These are phyloP conservation scores for Acacia confusa DNA, from an alignment of 306 rosid genomes.

Conservation along the genomic window DNA sequence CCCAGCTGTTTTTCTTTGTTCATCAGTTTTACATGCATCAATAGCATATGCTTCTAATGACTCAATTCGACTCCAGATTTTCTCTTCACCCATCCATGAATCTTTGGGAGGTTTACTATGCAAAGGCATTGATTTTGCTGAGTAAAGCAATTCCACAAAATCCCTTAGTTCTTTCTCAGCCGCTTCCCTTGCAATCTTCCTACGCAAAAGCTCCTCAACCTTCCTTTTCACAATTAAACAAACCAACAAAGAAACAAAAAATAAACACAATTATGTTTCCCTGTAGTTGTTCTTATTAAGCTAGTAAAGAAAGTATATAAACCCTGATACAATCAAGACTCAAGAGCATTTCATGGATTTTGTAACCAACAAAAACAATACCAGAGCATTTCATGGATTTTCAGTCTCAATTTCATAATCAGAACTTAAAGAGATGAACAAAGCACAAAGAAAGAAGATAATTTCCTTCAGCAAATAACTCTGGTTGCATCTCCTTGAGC, in stretches of 20 bases:
- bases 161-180: slow-evolving; percentile 79
- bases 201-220: slow-evolving; percentile 83
- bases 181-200: slow-evolving; percentile 77
- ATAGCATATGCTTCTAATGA: slow-evolving; percentile 83
- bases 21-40: slow-evolving; percentile 69
- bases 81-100: slow-evolving; percentile 73
- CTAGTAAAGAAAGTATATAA: not conserved
- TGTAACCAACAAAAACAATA: not conserved
- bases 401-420: slow-evolving; percentile 6
- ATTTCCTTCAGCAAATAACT: slow-evolving; percentile 1
- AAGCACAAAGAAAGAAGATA: slow-evolving; percentile 21
- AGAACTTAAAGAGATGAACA: slow-evolving; percentile 18
- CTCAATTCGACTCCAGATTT: slow-evolving; percentile 64
- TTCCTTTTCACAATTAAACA: slow-evolving; percentile 38
- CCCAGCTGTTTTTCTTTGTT: slow-evolving; percentile 81
- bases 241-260: not conserved
- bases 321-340: not conserved
- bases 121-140: slow-evolving; percentile 69
- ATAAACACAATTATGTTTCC: slow-evolving; percentile 11
- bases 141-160: slow-evolving; percentile 61
- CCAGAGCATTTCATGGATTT: slow-evolving; percentile 7
- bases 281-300: slow-evolving; percentile 13
- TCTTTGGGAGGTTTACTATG: slow-evolving; percentile 73
- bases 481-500: slow-evolving; percentile 19
- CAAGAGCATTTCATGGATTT: slow-evolving; percentile 18